phyloP scores from a whole-genome alignment of 257 asterid species.

The Primulina huaijiensis region DNA sequence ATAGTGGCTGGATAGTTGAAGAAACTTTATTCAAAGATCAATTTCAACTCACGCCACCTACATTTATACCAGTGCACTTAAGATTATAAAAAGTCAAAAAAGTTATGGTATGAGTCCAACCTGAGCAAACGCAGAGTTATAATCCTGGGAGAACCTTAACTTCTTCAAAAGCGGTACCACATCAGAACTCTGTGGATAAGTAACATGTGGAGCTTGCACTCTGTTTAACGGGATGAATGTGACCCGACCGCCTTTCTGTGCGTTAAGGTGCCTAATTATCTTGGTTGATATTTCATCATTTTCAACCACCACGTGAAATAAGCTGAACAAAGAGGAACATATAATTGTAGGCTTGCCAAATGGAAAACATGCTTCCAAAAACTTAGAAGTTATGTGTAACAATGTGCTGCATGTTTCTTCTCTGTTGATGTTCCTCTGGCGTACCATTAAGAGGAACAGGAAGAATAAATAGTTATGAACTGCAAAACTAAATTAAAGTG shows the following conservation, averaged over 20 bases:
- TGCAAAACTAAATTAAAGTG: constrained; percentile 3
- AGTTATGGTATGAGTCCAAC: constrained; percentile 35
- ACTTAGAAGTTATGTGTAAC: constrained; percentile 2
- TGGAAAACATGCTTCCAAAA: constrained; percentile 13
- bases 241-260: constrained; percentile 96
- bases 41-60: background rate
- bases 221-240: constrained; percentile 97
- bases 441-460: constrained; percentile 10
- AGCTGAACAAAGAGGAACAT: constrained; percentile 46
- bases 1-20: background rate
- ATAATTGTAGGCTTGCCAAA: constrained; percentile 18
- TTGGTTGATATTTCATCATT: constrained; percentile 85
- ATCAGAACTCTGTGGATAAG: constrained; percentile 81
- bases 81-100: constrained; percentile 18
- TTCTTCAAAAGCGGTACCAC: constrained; percentile 86
- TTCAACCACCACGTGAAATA: constrained; percentile 91
- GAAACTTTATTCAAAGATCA: background rate
- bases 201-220: constrained; percentile 72
- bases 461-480: background rate
- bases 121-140: constrained; percentile 81
- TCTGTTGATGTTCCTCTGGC: constrained; percentile 5
- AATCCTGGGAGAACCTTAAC: constrained; percentile 51
- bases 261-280: constrained; percentile 87
- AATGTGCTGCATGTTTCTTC: constrained; percentile 1
- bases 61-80: no score